These are phyloP conservation scores for Solanum lignicaule DNA, from an alignment of 257 asterid genomes.

Conservation along the genomic window DNA sequence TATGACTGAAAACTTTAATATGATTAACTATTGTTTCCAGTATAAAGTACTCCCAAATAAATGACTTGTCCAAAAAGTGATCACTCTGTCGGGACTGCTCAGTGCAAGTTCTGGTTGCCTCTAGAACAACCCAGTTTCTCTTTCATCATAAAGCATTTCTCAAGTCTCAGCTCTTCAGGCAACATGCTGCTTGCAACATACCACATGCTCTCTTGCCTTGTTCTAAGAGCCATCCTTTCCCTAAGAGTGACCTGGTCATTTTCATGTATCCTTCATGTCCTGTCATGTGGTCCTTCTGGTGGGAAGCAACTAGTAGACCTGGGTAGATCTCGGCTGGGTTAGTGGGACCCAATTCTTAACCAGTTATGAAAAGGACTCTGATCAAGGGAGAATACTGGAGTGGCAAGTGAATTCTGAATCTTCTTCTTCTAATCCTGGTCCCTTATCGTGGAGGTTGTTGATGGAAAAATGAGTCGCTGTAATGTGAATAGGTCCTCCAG, in stretches of 20 bases:
- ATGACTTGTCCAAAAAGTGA: not conserved
- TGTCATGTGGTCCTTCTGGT: not conserved
- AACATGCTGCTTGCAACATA: not conserved
- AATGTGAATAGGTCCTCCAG: not conserved
- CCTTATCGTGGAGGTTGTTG: not conserved
- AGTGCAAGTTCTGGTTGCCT: not conserved
- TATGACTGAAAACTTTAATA: not conserved
- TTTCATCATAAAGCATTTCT: not conserved
- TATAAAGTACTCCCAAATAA: not conserved
- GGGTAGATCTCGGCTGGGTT: not conserved
- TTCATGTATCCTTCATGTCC: not conserved
- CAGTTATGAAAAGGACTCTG: not conserved
- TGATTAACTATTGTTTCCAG: not conserved
- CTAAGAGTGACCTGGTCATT: not conserved
- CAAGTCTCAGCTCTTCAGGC: not conserved
- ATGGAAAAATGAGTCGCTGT: not conserved
- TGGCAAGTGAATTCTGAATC: not conserved
- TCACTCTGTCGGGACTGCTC: not conserved
- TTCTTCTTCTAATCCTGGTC: not conserved
- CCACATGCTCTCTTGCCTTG: not conserved
- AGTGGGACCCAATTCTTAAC: not conserved
- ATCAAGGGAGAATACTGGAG: not conserved
- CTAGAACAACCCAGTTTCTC: not conserved
- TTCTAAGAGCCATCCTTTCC: not conserved
- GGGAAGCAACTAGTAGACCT: not conserved